Conservation (phyloP, 2,329 filamentous ascomycete species). For the Onygenales sp. region DNA sequence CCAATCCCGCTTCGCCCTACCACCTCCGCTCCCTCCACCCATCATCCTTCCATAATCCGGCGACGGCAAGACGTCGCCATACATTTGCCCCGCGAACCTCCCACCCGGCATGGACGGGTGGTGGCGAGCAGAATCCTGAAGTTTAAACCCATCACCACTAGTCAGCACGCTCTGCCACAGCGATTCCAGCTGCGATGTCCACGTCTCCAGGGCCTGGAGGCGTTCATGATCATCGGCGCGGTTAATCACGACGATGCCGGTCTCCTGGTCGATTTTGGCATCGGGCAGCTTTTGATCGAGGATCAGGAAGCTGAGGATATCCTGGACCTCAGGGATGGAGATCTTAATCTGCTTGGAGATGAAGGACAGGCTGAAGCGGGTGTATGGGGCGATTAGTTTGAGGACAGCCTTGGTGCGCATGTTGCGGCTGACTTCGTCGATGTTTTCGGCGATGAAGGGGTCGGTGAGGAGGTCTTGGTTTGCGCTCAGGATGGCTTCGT, state of each 20-base stretch:
- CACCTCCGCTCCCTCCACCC: not conserved
- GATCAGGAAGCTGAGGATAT: slow-evolving; percentile 92
- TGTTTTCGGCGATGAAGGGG: slow-evolving; percentile 96
- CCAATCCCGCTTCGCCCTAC: slow-evolving; percentile 9
- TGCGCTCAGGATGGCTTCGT: slow-evolving; percentile 76
- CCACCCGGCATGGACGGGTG: slow-evolving; percentile 22
- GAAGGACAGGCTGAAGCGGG: slow-evolving; percentile 77
- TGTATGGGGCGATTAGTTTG: slow-evolving; percentile 90
- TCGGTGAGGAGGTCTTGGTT: slow-evolving; percentile 86
- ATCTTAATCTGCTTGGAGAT: slow-evolving; percentile 85
- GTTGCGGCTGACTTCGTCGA: slow-evolving; percentile 95
- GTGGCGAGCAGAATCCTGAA: slow-evolving; percentile 30
- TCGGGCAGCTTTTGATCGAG: slow-evolving; percentile 70
- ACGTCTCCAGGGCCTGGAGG: slow-evolving; percentile 60
- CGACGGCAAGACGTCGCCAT: slow-evolving; percentile 5
- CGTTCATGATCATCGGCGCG: slow-evolving; percentile 62
- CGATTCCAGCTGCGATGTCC: slow-evolving; percentile 59
- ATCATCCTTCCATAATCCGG: slow-evolving; percentile 10
- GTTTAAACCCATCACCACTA: slow-evolving; percentile 60
- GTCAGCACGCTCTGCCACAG: slow-evolving; percentile 66
- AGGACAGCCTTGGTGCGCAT: slow-evolving; percentile 95
- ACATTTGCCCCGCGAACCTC: slow-evolving; percentile 21
- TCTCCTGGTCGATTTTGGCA: slow-evolving; percentile 82
- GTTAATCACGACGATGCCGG: slow-evolving; percentile 72
- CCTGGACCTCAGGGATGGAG: slow-evolving; percentile 74